A percentile compares a stretch with the other conserved stretches of the same genome.
Evolutionary conservation across 306 rosid genomes (phyloP).

Genomic region (Citrullus colocynthis): DNA sequence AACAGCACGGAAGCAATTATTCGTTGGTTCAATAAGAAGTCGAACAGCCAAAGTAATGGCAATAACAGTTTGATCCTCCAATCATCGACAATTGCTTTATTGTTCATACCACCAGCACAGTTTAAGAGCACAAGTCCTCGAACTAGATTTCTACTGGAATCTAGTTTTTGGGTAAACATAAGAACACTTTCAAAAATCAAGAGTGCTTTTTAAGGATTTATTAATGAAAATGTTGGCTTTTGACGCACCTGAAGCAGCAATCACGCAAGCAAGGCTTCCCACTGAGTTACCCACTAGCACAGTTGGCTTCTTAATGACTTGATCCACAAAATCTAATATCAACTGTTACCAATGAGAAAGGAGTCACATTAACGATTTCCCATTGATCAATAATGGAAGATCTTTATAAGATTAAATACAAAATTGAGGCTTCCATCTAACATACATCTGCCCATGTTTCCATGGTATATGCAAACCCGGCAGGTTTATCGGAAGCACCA

Average conservation of each 20-base stretch:
- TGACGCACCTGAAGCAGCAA: slow-evolving; percentile 70
- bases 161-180: slow-evolving; percentile 13
- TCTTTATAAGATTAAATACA: not conserved
- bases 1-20: slow-evolving; percentile 64
- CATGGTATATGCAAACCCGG: slow-evolving; percentile 66
- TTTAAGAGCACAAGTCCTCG: slow-evolving; percentile 69
- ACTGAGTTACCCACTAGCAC: slow-evolving; percentile 85
- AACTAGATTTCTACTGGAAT: slow-evolving; percentile 44
- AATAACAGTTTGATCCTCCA: slow-evolving; percentile 82
- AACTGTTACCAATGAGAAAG: slow-evolving; percentile 35
- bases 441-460: slow-evolving; percentile 84
- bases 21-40: slow-evolving; percentile 57
- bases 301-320: slow-evolving; percentile 62
- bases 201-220: not conserved
- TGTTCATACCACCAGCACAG: slow-evolving; percentile 95
- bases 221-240: not conserved
- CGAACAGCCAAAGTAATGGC: slow-evolving; percentile 71
- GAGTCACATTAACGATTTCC: not conserved
- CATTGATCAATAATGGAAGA: not conserved
- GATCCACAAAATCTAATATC: slow-evolving; percentile 71
- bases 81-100: slow-evolving; percentile 84
- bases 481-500: slow-evolving; percentile 88
- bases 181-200: not conserved
- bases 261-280: slow-evolving; percentile 92
- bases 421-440: slow-evolving; percentile 8